These are phyloP conservation scores for Lasiosphaeria ovina DNA, from an alignment of 495 filamentous ascomycete genomes.

Conservation along the genomic window DNA sequence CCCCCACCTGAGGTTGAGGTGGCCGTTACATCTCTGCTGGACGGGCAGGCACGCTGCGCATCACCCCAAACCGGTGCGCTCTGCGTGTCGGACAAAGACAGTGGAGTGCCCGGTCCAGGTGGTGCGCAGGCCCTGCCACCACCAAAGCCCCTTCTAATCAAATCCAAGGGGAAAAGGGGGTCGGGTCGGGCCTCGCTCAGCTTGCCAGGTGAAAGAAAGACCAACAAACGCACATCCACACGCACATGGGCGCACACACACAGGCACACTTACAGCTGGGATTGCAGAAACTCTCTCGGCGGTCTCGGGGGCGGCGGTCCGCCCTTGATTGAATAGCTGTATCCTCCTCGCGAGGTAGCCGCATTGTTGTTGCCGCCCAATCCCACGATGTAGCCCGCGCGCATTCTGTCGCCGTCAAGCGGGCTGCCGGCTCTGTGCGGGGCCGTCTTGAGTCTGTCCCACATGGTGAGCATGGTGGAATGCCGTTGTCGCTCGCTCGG, in stretches of 20 bases:
- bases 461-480: slow-evolving; percentile 19
- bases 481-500: background rate
- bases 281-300: slow-evolving; percentile 31
- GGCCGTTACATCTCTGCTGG: no score
- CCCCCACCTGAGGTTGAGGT: no score
- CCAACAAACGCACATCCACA: no score
- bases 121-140: no score
- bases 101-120: no score
- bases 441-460: slow-evolving; percentile 21
- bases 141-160: no score
- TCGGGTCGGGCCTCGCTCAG: no score
- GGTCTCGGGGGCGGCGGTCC: slow-evolving; percentile 30
- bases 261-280: slow-evolving; percentile 27
- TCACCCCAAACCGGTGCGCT: no score
- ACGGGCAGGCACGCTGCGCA: no score
- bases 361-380: slow-evolving; percentile 9
- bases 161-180: no score
- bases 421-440: slow-evolving; percentile 12
- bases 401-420: slow-evolving; percentile 21
- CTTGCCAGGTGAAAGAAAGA: no score
- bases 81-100: no score
- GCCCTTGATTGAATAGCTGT: slow-evolving; percentile 34
- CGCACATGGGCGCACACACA: background rate
- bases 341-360: slow-evolving; percentile 13
- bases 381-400: slow-evolving; percentile 5